Evolutionary conservation across 2,329 filamentous ascomycete species (phyloP), one percentile per base, ranked within the genome.

Genomic region (Plectosphaerella cucumerina): DNA sequence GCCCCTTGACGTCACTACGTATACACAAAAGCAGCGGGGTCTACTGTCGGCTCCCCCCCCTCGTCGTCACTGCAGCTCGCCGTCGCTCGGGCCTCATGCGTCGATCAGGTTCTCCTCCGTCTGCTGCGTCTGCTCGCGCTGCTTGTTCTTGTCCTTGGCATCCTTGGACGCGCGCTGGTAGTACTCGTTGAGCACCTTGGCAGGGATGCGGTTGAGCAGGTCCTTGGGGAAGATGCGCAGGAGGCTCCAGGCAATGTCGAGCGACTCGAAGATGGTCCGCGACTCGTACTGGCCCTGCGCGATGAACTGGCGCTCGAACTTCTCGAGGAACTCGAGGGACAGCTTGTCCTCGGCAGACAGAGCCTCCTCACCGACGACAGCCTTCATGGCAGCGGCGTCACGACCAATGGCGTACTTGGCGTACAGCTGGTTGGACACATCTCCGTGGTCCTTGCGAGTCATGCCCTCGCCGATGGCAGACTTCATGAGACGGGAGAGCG

Each of bases 391-490:
- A 35, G 95, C 93, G 18, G 94, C 94, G 65, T 99, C 94, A 81
- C 93, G 92, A 68, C 94, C 94, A 68, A 99, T 97, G 71, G 94
- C 94, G 70, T 99, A 99, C 76, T 99, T 99, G 74, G 94, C 94
- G 71, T 99, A 99, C 58, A 99, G 83, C 80, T 99, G 94, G 80
- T 99, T 99, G 60, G 94, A 99, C 47, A 99, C 94, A 74, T 99
- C 94, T 61, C 90, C 90, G 73, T 99, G 94, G 65, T 99, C 95
- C 73, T 90, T 92, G 64, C 94, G 89, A 22, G 94, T 99, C 81
- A 92, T 93, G 58, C 90, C 90, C 75, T 97, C 92, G 63, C 94
- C 94, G 65, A 99, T 99, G 70, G 94, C 94, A 65, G 94, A 99
- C 76, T 99, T 99, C 94, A 99, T 99, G 68, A 99, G 87, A 84